Percentiles rank a stretch among this genome's conserved stretches.
Conservation (phyloP, 441 rosid species). For the Gossypium trilobum region DNA sequence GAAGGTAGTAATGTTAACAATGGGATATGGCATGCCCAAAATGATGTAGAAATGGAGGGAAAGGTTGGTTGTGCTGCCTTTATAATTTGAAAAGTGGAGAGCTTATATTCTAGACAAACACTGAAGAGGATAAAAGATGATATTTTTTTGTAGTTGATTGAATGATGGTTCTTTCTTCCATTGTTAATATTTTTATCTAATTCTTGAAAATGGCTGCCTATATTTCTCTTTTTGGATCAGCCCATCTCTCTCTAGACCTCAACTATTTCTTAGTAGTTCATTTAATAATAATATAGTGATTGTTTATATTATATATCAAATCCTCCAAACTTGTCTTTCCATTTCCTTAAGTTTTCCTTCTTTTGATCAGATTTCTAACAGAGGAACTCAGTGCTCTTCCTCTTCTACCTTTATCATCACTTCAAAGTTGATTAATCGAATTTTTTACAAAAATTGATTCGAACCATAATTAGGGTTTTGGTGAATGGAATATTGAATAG, state of each 20-base stretch:
- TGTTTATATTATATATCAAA: not conserved
- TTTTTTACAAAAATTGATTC: not conserved
- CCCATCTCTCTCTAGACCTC: not conserved
- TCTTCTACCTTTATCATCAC: not conserved
- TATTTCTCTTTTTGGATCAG: not conserved
- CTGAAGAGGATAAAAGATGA: not conserved
- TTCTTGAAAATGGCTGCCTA: not conserved
- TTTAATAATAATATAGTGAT: not conserved
- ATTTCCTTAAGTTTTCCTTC: not conserved
- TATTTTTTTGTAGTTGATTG: not conserved
- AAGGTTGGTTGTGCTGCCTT: not conserved
- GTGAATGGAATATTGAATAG: no score
- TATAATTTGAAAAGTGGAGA: not conserved
- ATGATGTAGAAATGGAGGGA: not conserved
- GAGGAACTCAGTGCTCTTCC: not conserved
- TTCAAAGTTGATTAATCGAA: not conserved
- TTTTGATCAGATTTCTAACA: not conserved
- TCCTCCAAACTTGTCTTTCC: not conserved
- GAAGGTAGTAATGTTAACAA: not conserved
- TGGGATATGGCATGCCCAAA: not conserved
- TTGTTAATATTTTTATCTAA: slow-evolving; percentile 7
- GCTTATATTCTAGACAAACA: not conserved
- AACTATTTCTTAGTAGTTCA: not conserved
- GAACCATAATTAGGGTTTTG: no score
- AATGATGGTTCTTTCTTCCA: not conserved